Evolutionary conservation across 192 early-diverging fungal genomes (phyloP), one percentile per base, ranked within the genome.

Genomic region (Blastocladiella britannica): DNA sequence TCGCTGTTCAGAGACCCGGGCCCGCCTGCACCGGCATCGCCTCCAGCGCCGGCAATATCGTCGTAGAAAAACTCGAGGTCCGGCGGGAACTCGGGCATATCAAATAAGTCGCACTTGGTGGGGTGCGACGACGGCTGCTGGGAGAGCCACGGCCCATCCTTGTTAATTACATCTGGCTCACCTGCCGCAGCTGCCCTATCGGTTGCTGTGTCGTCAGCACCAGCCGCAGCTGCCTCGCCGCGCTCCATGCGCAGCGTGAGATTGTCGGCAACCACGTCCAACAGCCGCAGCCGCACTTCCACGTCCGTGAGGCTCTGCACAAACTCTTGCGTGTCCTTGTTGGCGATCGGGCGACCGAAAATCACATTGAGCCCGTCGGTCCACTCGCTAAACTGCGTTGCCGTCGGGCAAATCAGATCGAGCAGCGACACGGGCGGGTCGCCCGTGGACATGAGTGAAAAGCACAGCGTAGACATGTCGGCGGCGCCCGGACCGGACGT

Each of bases 361-460:
- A 85, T 60, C 74, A 86, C 72, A 59, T 74, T 80, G 56, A 86
- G 80, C 0, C 82, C 84, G 60, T 86, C 84, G 5, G 74, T 80
- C 84, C 84, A 86, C 59, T 86, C 84, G 3, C 73, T 65, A 29
- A 62, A 78, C 55, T 81, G 72, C 22, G 60, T 58, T 0, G 62
- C 15, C 26, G 66, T 65, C 7, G 53, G 18, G 55, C 82, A 80
- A 26, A 59, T 52, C 55, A 86, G 82, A 25, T 85, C 80, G 0
- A 73, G 70, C 8, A 84, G 59, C 3, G 71, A 29, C 5, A 67
- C 55, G 12, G 58, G 61, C 3, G 58, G 52, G 28, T 58, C 63
- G 30, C 68, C 30, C 27, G 54, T 26, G 55, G 15, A 53, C 29
- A 53, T 55, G 5, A 59, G 20, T 26, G 51, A 26, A 30, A 47